A percentile compares a stretch with the other conserved stretches of the same genome.
Conservation (phyloP, 2,329 filamentous ascomycete species). For the Botrytis elliptica region DNA sequence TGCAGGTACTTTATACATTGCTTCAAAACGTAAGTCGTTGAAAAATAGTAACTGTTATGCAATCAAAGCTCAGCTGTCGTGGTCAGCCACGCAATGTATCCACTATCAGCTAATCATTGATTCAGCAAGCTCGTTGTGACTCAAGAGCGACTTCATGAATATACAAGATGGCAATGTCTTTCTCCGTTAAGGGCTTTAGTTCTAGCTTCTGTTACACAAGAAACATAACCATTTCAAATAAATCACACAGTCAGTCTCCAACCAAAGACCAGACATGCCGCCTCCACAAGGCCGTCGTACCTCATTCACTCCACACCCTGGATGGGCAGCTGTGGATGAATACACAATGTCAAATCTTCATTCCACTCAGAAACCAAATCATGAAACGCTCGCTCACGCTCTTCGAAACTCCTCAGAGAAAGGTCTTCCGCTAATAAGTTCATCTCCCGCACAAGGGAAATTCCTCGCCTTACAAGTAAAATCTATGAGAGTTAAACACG, state of each 20-base stretch:
- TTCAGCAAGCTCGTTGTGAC: background rate
- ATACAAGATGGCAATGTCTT: background rate
- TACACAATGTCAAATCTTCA: constrained; percentile 24
- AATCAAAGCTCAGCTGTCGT: background rate
- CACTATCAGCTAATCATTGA: background rate
- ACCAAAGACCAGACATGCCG: background rate
- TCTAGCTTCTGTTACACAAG: background rate
- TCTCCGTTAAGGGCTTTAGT: background rate
- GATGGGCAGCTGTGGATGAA: constrained; percentile 1
- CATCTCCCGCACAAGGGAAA: constrained; percentile 42
- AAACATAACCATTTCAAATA: fast-evolving
- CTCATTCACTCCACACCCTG: background rate
- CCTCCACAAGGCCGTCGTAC: background rate
- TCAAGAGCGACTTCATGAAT: background rate
- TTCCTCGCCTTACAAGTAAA: constrained; percentile 44
- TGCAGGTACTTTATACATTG: background rate
- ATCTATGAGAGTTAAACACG: constrained; percentile 40
- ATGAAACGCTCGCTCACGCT: constrained; percentile 27
- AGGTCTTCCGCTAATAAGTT: constrained; percentile 43
- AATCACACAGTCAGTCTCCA: background rate
- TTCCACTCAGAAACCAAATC: constrained; percentile 32
- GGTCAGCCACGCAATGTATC: background rate
- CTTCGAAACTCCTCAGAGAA: constrained; percentile 38
- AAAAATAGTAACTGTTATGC: background rate
- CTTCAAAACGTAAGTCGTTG: background rate